Conservation (phyloP, 2,329 filamentous ascomycete species). For the Raffaelea ambrosiae region DNA sequence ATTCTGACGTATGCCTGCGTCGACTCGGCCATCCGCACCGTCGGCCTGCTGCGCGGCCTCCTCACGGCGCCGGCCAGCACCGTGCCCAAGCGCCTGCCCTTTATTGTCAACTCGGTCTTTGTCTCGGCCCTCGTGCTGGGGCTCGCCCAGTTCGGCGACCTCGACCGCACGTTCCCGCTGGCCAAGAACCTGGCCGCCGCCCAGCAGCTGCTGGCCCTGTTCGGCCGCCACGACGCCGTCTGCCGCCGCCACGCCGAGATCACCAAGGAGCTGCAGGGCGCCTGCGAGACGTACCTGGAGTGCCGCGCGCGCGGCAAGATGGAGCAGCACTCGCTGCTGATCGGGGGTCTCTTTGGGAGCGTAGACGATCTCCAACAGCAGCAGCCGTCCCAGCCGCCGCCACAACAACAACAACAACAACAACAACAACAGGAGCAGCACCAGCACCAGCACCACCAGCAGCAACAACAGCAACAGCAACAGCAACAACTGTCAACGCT, state of each 20-base stretch:
- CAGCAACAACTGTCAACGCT: background rate
- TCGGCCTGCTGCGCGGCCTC: conserved; percentile 29
- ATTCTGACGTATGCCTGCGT: conserved; percentile 24
- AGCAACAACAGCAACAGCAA: background rate
- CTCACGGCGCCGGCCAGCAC: conserved; percentile 16
- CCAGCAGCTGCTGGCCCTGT: conserved; percentile 15
- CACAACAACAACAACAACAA: background rate
- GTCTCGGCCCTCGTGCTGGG: conserved; percentile 34
- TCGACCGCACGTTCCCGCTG: conserved; percentile 26
- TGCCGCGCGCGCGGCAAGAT: conserved; percentile 14
- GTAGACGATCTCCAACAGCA: conserved; percentile 8
- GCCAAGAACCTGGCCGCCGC: conserved; percentile 17
- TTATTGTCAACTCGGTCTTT: conserved; percentile 36
- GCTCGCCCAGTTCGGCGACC: conserved; percentile 34
- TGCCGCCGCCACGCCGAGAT: conserved; percentile 16
- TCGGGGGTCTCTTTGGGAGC: conserved; percentile 17
- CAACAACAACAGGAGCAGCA: background rate
- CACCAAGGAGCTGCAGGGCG: conserved; percentile 15
- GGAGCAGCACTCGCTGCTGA: conserved; percentile 15
- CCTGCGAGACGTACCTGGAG: conserved; percentile 16
- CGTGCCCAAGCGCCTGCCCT: conserved; percentile 32
- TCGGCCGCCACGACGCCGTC: conserved; percentile 17
- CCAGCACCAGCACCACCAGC: background rate
- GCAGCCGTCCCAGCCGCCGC: too few species aligned
- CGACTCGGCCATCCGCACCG: conserved; percentile 24